A percentile compares a stretch with the other conserved stretches of the same genome.
Conservation (phyloP, 176 grass and related monocot genomes). For the Phragmites australis region DNA sequence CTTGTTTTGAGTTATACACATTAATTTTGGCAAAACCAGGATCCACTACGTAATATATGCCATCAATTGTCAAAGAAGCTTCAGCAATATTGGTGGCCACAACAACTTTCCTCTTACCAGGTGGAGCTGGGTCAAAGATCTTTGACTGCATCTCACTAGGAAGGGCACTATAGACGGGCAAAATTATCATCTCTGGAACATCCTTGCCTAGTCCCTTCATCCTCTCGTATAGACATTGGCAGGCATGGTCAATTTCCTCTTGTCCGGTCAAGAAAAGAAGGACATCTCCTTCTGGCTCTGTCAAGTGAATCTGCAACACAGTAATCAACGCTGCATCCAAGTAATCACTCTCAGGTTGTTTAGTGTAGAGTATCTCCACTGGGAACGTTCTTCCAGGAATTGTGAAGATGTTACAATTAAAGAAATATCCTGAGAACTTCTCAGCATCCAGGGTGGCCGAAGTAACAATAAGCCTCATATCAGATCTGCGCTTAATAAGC, state of each 20-base stretch:
- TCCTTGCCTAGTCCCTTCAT: slow-evolving; percentile 94
- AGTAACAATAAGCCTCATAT: slow-evolving; percentile 93
- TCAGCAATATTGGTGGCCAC: slow-evolving; percentile 97
- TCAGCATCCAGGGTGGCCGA: slow-evolving; percentile 96
- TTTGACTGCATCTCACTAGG: slow-evolving; percentile 97
- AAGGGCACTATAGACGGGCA: slow-evolving; percentile 93
- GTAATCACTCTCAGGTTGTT: slow-evolving; percentile 91
- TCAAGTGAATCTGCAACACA: slow-evolving; percentile 90
- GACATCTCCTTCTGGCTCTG: slow-evolving; percentile 88
- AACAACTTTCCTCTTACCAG: slow-evolving; percentile 93
- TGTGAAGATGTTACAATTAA: slow-evolving; percentile 95
- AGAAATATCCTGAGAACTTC: slow-evolving; percentile 98
- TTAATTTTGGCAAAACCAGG: slow-evolving; percentile 95
- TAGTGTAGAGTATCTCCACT: slow-evolving; percentile 94
- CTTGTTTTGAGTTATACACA: slow-evolving; percentile 93
- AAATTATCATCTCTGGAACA: slow-evolving; percentile 89
- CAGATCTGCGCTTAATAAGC: slow-evolving; percentile 83
- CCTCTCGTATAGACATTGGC: slow-evolving; percentile 86
- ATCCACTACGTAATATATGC: slow-evolving; percentile 96
- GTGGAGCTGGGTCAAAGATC: slow-evolving; percentile 93
- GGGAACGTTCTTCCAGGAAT: slow-evolving; percentile 96
- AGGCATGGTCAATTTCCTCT: slow-evolving; percentile 95
- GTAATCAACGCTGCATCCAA: slow-evolving; percentile 92
- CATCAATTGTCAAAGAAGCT: slow-evolving; percentile 93
- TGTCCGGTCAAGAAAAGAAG: slow-evolving; percentile 91